Evolutionary conservation across 2,329 filamentous ascomycete species (phyloP), one percentile per base, ranked within the genome.

Genomic region (Bisporella sp.): DNA sequence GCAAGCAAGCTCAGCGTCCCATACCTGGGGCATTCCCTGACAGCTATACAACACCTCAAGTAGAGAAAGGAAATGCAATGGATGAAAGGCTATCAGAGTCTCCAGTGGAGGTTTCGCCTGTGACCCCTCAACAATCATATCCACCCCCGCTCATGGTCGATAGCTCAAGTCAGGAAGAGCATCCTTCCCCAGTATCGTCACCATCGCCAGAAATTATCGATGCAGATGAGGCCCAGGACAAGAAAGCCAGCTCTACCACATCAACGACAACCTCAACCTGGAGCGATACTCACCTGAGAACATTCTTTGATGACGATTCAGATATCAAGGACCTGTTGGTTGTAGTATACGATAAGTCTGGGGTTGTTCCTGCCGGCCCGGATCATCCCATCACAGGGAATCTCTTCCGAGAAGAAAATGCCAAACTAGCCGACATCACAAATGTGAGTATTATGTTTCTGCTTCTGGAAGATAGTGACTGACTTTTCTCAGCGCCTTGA

Each of bases 281-380:
- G 93, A 92, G 89, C 55, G 92, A 97, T 67, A 77, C 82, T 50
- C 88, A 83, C 60, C 78, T 99, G 31, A 82, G 89, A 53, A 85
- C 87, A 11, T 99, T 96, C 69, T 86, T 97, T 62, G 92, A 97
- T 58, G 89, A 93, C 59, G 83, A 89, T 54, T 84, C 84, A 33
- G 89, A 96, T 56, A 89, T 99, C 58, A 82, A 89, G 46, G 92
- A 99, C 65, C 79, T 97, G 65, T 77, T 97, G 47, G 79, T 91
- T 37, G 87, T 99, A 54, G 89, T 99, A 31, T 91, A 96, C 64
- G 91, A 97, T 69, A 96, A 91, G 66, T 87, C 83, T 11, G 87
- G 91, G 52, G 83, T 95, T 12, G 78, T 82, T 41, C 87, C 89
- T 13, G 87, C 85, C 6, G 81, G 85, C 1, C 78, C 80, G n/a